Percentiles rank a stretch among this genome's conserved stretches.
Evolutionary conservation across 805 yeast genomes (phyloP).

Genomic region (Yarrowia divulgata): DNA sequence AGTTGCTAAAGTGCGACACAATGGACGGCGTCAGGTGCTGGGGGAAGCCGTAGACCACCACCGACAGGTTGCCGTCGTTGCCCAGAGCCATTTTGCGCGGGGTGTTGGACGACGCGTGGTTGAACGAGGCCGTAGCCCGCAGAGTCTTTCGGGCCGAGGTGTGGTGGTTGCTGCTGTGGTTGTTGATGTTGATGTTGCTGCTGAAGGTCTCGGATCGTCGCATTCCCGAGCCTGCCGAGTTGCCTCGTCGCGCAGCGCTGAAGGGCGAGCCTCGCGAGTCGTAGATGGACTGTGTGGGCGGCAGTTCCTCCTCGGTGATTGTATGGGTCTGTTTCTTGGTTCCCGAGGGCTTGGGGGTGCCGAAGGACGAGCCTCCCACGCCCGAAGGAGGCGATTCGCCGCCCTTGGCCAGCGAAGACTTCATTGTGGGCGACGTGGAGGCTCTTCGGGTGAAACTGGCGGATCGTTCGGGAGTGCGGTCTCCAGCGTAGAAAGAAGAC

Average conservation of each 20-base stretch:
- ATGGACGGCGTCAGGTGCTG: conserved; percentile 73
- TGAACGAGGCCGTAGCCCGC: conserved; percentile 28
- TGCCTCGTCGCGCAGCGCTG: conserved; percentile 18
- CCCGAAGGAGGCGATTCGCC: conserved; percentile 27
- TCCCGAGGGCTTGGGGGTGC: conserved; percentile 45
- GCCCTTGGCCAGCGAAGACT: conserved; percentile 18
- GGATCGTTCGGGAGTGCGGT: conserved; percentile 19
- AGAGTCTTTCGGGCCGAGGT: conserved; percentile 12
- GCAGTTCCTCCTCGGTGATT: conserved; percentile 44
- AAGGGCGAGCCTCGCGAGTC: conserved; percentile 43
- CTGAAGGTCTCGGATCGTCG: conserved; percentile 25
- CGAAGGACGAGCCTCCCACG: conserved; percentile 44
- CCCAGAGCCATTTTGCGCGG: conserved; percentile 18
- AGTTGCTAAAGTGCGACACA: conserved; percentile 74
- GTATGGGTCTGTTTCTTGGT: conserved; percentile 41
- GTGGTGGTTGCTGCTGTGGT: not conserved
- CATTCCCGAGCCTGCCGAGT: not conserved
- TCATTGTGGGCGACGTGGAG: conserved; percentile 23
- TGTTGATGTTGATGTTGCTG: not conserved
- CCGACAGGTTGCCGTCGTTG: conserved; percentile 61
- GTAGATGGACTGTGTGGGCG: conserved; percentile 44
- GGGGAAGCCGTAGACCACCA: conserved; percentile 88
- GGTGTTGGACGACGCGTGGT: conserved; percentile 8
- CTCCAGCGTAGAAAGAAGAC: conserved; percentile 40
- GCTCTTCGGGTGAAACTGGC: conserved; percentile 25